Evolutionary conservation across 2,329 filamentous ascomycete species (phyloP), one percentile per base, ranked within the genome.

Genomic region (Fusarium pseudonygamai): DNA sequence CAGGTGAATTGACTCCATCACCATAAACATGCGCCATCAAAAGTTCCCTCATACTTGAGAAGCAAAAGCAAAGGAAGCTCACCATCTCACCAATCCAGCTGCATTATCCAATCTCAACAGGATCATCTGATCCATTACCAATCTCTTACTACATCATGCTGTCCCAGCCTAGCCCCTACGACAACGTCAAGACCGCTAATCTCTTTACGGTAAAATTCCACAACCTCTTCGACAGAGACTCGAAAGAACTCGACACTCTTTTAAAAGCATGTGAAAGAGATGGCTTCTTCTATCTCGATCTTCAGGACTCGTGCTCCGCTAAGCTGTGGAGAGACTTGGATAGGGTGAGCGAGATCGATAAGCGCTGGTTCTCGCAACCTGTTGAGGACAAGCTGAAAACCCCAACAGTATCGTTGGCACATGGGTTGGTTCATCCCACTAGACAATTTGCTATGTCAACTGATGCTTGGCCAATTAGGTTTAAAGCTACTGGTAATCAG

Each of bases 261-360:
- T 2, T 69, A 5, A 8, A 55, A 14, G 39, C 64, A 16, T 69
- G 67, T 18, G 67, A 68, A 22, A 58, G 30, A 16, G 67, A 69
- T 7, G 67, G 64, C 3, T 69, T 69, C 45, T 64, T 69, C 50
- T 69, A 69, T 14, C 64, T 69, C 5, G 67, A 69, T n/a, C 64
- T 69, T 5, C 45, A 68, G 30, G 39, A 36, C 10, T n/a, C 50
- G 6, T 32, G 47, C 12, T 69, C 67, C 5, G 42, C 20, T 4
- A 63, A 69, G 3, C 26, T 69, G 9, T 69, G 64, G 58, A 46
- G 18, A 14, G 67, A 69, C 6, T 37, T 68, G 18, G 24, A 64
- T 1, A n/a, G 18, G 16, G 37, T 57, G 2, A 59, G 53, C n/a
- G n/a, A 16, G 11, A 53, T 43, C 8, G 47, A 64, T 10, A 69